A percentile compares a stretch with the other conserved stretches of the same genome.
phyloP scores from a whole-genome alignment of 495 filamentous ascomycete species.

The Penicillium cinerascens region DNA sequence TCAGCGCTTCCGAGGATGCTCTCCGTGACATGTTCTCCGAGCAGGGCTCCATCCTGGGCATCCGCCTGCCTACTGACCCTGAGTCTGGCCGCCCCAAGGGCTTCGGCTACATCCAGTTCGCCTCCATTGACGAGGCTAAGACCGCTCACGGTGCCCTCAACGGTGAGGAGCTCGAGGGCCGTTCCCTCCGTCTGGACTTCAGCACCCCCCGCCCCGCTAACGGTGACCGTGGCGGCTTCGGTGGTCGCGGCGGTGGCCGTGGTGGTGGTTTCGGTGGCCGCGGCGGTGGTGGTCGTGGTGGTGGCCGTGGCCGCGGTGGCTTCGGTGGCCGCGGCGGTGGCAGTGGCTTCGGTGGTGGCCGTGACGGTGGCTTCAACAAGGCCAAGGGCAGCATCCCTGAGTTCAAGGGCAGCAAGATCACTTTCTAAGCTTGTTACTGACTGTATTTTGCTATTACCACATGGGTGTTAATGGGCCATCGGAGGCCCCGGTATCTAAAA shows the following conservation, averaged over 20 bases:
- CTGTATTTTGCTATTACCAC: conserved; percentile 14
- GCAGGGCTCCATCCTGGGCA: conserved; percentile 65
- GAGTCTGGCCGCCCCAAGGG: conserved; percentile 88
- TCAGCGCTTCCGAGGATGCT: conserved; percentile 73
- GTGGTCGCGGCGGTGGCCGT: conserved; percentile 50
- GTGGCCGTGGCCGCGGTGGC: conserved; percentile 42
- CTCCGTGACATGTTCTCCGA: conserved; percentile 72
- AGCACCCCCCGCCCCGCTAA: conserved; percentile 69
- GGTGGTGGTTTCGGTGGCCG: conserved; percentile 50
- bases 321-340: conserved; percentile 36
- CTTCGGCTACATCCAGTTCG: conserved; percentile 89
- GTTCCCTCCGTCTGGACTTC: conserved; percentile 84
- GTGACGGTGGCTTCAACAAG: conserved; percentile 42
- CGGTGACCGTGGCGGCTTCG: conserved; percentile 51
- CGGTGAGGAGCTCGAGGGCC: conserved; percentile 73
- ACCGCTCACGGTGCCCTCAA: conserved; percentile 69
- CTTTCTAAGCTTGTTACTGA: conserved; percentile 60
- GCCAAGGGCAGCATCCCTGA: conserved; percentile 75
- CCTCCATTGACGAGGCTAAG: conserved; percentile 80
- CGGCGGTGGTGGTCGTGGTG: conserved; percentile 50
- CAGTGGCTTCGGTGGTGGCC: conserved; percentile 48
- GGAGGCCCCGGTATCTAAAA: conserved; percentile 11
- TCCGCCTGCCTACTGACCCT: conserved; percentile 86
- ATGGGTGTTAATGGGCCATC: conserved; percentile 18
- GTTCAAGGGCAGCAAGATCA: conserved; percentile 90